A percentile compares a stretch with the other conserved stretches of the same genome.
phyloP scores from a whole-genome alignment of 352 stramenopile genomes.

The Pythium volutum region DNA sequence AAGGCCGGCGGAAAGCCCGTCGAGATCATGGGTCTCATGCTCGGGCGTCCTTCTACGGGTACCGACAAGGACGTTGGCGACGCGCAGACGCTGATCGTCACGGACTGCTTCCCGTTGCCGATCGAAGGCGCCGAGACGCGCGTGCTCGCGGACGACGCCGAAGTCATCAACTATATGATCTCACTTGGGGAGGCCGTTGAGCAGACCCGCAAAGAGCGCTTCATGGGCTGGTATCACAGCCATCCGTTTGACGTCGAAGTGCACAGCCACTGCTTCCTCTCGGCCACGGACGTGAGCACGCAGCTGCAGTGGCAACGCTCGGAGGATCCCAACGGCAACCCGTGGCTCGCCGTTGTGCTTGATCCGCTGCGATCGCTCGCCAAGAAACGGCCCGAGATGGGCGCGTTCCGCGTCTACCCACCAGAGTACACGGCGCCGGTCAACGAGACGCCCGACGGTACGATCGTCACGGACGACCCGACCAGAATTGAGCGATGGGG shows the following conservation, averaged over 20 bases:
- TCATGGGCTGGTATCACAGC: constrained; percentile 99
- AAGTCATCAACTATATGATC: constrained; percentile 99
- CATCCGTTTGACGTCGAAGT: constrained; percentile 98
- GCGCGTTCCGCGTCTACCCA: constrained; percentile 97
- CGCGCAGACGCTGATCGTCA: constrained; percentile 94
- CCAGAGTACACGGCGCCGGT: constrained; percentile 92
- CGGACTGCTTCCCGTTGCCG: constrained; percentile 97
- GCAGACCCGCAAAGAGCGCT: constrained; percentile 94
- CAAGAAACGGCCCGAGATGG: constrained; percentile 93
- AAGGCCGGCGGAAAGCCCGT: constrained; percentile 94
- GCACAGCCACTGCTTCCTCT: constrained; percentile 97
- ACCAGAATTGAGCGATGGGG: constrained; percentile 95
- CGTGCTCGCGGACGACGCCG: constrained; percentile 95
- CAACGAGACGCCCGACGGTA: constrained; percentile 96
- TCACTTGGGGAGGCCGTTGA: constrained; percentile 94
- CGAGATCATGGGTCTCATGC: constrained; percentile 99
- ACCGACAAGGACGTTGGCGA: constrained; percentile 86
- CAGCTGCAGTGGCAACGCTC: constrained; percentile 98
- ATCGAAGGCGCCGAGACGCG: constrained; percentile 95
- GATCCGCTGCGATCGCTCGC: constrained; percentile 95
- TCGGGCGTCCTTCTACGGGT: constrained; percentile 89
- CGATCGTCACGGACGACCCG: constrained; percentile 91
- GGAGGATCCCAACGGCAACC: constrained; percentile 95
- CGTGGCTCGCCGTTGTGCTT: constrained; percentile 98
- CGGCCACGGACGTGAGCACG: constrained; percentile 95